Evolutionary conservation across 306 rosid species (phyloP).

Genomic region (Phaseolus lunatus): DNA sequence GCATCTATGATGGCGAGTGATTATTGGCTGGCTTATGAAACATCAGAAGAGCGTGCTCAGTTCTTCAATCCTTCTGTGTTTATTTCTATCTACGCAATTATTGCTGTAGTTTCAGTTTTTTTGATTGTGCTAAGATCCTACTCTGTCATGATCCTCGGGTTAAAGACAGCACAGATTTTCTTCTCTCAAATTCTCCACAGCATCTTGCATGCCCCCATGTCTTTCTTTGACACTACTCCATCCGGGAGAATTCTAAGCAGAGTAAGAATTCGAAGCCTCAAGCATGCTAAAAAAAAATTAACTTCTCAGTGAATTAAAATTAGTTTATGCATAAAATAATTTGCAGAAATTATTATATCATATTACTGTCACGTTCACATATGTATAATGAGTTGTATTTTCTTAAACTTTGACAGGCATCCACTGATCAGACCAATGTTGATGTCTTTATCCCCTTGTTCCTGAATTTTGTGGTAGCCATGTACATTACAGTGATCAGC

Average conservation of each 20-base stretch:
- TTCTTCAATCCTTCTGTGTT: slow-evolving; percentile 65
- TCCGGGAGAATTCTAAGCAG: slow-evolving; percentile 94
- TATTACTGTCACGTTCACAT: slow-evolving; percentile 6
- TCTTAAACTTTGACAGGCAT: slow-evolving; percentile 62
- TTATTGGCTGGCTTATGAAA: slow-evolving; percentile 94
- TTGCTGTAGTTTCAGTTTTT: slow-evolving; percentile 55
- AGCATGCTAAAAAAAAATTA: too few species aligned
- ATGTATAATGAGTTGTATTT: slow-evolving; percentile 1
- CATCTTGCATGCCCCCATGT: slow-evolving; percentile 96
- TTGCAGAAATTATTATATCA: too few species aligned
- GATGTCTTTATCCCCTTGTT: slow-evolving; percentile 81
- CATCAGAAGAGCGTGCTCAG: slow-evolving; percentile 67
- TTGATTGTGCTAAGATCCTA: slow-evolving; percentile 61
- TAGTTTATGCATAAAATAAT: too few species aligned
- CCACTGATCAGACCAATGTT: slow-evolving; percentile 91
- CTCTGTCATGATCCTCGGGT: slow-evolving; percentile 62
- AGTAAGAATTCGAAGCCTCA: slow-evolving; percentile 58
- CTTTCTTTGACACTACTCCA: slow-evolving; percentile 98
- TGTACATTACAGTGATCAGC: slow-evolving; percentile 80
- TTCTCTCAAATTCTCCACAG: slow-evolving; percentile 75
- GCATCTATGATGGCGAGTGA: slow-evolving; percentile 75
- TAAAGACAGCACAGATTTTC: slow-evolving; percentile 77
- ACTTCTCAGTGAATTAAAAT: too few species aligned
- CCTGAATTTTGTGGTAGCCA: slow-evolving; percentile 56
- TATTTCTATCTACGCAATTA: slow-evolving; percentile 64